Conservation (phyloP, 2,329 filamentous ascomycete genomes). For the Acephala macrosclerotiorum region DNA sequence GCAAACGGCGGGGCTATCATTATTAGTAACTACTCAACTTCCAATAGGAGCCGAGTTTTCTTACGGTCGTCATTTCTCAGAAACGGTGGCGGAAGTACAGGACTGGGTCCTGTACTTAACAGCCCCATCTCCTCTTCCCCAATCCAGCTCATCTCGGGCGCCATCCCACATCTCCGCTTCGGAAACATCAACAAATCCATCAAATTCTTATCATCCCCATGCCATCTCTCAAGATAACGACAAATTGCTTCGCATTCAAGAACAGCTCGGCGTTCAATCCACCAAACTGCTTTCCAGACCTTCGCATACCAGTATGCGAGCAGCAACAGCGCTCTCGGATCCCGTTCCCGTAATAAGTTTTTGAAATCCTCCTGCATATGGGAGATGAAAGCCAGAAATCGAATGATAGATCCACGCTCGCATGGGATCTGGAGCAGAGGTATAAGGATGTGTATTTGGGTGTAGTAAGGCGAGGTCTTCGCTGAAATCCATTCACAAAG, state of each 20-base stretch:
- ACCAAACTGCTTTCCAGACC: conserved; percentile 54
- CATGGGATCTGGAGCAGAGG: conserved; percentile 25
- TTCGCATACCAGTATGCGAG: conserved; percentile 65
- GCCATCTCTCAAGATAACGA: conserved; percentile 49
- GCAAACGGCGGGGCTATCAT: no score
- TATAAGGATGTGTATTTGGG: conserved; percentile 17
- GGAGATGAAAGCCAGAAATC: conserved; percentile 56
- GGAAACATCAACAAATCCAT: conserved; percentile 6
- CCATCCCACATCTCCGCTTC: conserved; percentile 5
- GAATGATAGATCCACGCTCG: conserved; percentile 50
- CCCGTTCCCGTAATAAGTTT: conserved; percentile 55
- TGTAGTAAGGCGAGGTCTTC: conserved; percentile 31
- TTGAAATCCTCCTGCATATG: conserved; percentile 54
- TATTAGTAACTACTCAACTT: no score
- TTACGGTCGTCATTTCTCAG: no score
- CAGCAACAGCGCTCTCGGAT: conserved; percentile 60
- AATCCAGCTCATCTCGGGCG: background rate
- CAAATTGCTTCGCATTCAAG: conserved; percentile 59
- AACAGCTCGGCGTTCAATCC: conserved; percentile 52
- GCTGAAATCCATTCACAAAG: conserved; percentile 15
- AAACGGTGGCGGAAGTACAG: no score
- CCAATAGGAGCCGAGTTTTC: no score
- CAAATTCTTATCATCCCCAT: conserved; percentile 28
- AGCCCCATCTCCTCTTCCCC: background rate
- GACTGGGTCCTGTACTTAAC: background rate